A percentile compares a stretch with the other conserved stretches of the same genome.
Evolutionary conservation across 1,284 basidiomycete species (phyloP).

Genomic region (Cutaneotrichosporon dermatis): DNA sequence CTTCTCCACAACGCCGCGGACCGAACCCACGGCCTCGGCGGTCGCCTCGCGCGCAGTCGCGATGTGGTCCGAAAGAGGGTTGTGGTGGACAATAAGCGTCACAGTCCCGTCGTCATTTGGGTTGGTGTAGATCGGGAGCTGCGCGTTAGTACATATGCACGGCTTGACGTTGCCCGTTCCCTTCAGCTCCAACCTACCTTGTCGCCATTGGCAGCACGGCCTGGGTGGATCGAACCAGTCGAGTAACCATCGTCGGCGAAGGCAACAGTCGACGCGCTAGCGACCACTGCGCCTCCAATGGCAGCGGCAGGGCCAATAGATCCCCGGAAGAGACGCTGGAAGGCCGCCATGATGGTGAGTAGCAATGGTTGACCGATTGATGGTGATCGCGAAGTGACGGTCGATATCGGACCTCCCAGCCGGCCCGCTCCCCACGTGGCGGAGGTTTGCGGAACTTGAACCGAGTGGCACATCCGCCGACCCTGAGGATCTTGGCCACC

Average conservation of each 20-base stretch:
- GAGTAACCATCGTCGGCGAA: slow-evolving; percentile 17
- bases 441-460: background rate
- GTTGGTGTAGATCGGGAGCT: slow-evolving; percentile 75
- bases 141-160: background rate
- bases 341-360: slow-evolving; percentile 14
- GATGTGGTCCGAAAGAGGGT: slow-evolving; percentile 67
- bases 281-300: slow-evolving; percentile 13
- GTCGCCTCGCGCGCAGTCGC: slow-evolving; percentile 60
- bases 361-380: background rate
- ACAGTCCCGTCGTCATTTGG: slow-evolving; percentile 53
- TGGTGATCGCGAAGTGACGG: background rate
- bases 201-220: slow-evolving; percentile 29
- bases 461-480: background rate
- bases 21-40: slow-evolving; percentile 56
- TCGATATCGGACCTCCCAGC: background rate
- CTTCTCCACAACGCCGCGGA: slow-evolving; percentile 62
- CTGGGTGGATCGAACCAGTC: slow-evolving; percentile 23
- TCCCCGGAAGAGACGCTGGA: slow-evolving; percentile 25
- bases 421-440: slow-evolving; percentile 2
- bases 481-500: no score
- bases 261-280: slow-evolving; percentile 10
- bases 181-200: slow-evolving; percentile 26
- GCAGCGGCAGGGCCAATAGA: slow-evolving; percentile 15
- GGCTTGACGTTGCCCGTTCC: background rate
- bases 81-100: slow-evolving; percentile 65